A percentile compares a stretch with the other conserved stretches of the same genome.
Evolutionary conservation across 352 stramenopile species (phyloP).

Genomic region (Pythium dissimile): DNA sequence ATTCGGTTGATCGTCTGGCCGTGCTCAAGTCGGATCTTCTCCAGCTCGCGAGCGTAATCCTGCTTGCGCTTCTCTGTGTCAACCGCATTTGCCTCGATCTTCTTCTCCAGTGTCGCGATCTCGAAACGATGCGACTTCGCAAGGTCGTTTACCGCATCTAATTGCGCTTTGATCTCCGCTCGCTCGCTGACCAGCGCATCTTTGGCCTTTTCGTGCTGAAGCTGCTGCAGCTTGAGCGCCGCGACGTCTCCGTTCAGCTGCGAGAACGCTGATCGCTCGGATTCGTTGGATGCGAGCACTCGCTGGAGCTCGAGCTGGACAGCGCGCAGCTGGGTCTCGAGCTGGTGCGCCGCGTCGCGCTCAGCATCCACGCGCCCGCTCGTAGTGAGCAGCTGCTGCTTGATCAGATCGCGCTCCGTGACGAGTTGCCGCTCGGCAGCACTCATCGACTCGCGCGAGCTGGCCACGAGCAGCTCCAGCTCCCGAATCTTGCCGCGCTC

Average conservation of each 20-base stretch:
- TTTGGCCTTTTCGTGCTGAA: slow-evolving; percentile 42
- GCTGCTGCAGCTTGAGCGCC: slow-evolving; percentile 51
- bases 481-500: slow-evolving; percentile 32
- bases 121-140: slow-evolving; percentile 31
- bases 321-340: slow-evolving; percentile 42
- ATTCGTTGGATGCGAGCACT: slow-evolving; percentile 30
- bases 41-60: slow-evolving; percentile 42
- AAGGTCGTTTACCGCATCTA: slow-evolving; percentile 30
- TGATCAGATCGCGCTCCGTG: slow-evolving; percentile 45
- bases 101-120: slow-evolving; percentile 34
- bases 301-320: slow-evolving; percentile 46
- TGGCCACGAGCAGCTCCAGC: slow-evolving; percentile 33
- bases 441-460: slow-evolving; percentile 35
- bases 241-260: slow-evolving; percentile 51
- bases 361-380: slow-evolving; percentile 42
- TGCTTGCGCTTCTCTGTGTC: slow-evolving; percentile 39
- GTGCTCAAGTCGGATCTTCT: slow-evolving; percentile 41
- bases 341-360: slow-evolving; percentile 26
- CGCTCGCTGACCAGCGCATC: slow-evolving; percentile 36
- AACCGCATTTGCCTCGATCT: slow-evolving; percentile 29
- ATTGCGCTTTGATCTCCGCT: slow-evolving; percentile 33
- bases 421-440: slow-evolving; percentile 31
- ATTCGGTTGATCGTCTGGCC: slow-evolving; percentile 34
- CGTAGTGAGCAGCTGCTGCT: slow-evolving; percentile 43
- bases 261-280: slow-evolving; percentile 28